Base-by-base conservation (phyloP, 192 early-diverging fungal species). In the Diversispora eburnea region DNA sequence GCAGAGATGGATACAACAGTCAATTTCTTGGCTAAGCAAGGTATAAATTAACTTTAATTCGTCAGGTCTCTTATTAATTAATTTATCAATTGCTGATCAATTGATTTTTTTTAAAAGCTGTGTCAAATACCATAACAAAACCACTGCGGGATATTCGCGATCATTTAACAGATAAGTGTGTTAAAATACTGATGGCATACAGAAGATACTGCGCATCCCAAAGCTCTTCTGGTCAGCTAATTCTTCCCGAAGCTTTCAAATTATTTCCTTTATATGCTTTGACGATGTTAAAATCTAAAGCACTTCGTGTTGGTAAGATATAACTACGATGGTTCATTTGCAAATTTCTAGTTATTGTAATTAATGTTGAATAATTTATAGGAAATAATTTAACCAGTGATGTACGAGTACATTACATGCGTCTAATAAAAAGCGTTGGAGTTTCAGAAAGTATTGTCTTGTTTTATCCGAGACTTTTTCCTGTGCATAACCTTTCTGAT, bases 191-290 rank as follows among this genome's bases (percentile, higher is more conserved):
- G 63, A 84, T 92, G 6, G 82, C 95, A 3, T 99, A 99, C 75
- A 91, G 97, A 62, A 93, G 91, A 76, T 88, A 97, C 75, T 96
- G 93, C 77, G 95, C 95, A 7, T 84, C 90, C 2, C 87, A 90
- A 20, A 94, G 92, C 25, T 86, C 93, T 10, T 91, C 96, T 3
- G 95, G 94, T 41, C 97, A 91, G 83, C 84, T 99, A 19, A 98
- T 99, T 70, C 81, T 99, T 59, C 96, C 97, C 25, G 97, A 99
- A 78, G 89, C 95, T 0, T 95, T 91, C 83, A 99, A 99, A 79
- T 83, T 97, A 52, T 89, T 92, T 56, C 96, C 97, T 13, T 83
- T 98, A 39, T 97, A 93, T 79, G 85, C 88, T 1, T 84, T 97
- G 54, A 79, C 92, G 33, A 76, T 99, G 73, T 84, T 95, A 20